These are phyloP conservation scores for Nemania sp. DNA, from an alignment of 2,329 filamentous ascomycete species.

Conservation along the genomic window DNA sequence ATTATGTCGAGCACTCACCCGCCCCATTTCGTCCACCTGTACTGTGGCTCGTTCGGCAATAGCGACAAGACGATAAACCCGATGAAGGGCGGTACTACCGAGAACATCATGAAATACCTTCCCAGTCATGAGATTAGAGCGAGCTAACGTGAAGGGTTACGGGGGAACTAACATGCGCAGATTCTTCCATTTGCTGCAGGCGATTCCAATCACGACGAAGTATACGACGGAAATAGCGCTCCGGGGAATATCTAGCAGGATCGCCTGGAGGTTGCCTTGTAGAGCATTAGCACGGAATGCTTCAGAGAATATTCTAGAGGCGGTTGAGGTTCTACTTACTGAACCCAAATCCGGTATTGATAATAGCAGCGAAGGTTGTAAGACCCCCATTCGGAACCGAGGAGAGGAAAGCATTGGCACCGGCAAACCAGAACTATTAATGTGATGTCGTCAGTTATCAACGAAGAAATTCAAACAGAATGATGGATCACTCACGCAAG, in stretches of 20 bases:
- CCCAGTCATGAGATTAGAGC: neutral
- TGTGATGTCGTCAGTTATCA: neutral
- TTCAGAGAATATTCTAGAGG: neutral
- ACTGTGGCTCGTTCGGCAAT: constrained; percentile 39
- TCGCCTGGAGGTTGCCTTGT: neutral
- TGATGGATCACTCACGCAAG: constrained; percentile 30
- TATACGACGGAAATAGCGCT: constrained; percentile 40
- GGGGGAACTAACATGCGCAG: constrained; percentile 39
- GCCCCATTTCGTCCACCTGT: constrained; percentile 45
- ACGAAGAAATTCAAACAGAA: neutral
- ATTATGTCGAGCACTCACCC: constrained; percentile 30
- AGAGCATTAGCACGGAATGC: neutral
- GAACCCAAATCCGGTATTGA: constrained; percentile 43
- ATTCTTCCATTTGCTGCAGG: constrained; percentile 41
- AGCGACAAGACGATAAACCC: constrained; percentile 44
- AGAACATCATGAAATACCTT: constrained; percentile 45
- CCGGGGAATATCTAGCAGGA: neutral
- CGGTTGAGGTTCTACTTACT: constrained; percentile 31
- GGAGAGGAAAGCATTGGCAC: constrained; percentile 42
- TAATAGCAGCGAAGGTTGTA: constrained; percentile 42
- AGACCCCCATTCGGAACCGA: constrained; percentile 44
- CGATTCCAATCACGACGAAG: constrained; percentile 41
- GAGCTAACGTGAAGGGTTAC: neutral
- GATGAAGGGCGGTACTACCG: constrained; percentile 41
- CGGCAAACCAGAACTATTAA: constrained; percentile 43